These are phyloP conservation scores for Agaricus sinodeliciosus DNA, from an alignment of 768 basidiomycete species.

Conservation along the genomic window DNA sequence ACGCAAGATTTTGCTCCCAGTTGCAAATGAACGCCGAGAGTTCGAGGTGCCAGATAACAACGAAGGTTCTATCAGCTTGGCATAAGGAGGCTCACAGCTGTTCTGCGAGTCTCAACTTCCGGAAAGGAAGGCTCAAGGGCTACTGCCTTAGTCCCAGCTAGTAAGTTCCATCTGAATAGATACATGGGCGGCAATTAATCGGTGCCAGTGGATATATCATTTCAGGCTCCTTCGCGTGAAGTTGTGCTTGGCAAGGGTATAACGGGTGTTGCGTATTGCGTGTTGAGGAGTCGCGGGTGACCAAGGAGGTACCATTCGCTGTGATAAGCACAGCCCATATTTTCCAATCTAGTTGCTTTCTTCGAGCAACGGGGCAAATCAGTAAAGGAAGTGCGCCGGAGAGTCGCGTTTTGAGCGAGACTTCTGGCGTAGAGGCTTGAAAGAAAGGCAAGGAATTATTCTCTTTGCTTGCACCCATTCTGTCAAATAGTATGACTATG, in stretches of 20 bases:
- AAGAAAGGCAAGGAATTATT: too few relatives aligned
- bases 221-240: background rate
- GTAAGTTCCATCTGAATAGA: background rate
- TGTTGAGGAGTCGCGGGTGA: background rate
- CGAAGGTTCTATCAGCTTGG: background rate
- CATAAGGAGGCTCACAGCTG: background rate
- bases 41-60: background rate
- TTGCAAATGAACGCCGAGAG: background rate
- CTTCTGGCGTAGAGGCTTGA: too few relatives aligned
- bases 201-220: conserved; percentile 1
- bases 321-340: background rate
- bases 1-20: too few relatives aligned
- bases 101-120: background rate
- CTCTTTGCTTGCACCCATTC: too few relatives aligned
- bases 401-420: too few relatives aligned
- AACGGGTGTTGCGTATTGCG: background rate
- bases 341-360: background rate
- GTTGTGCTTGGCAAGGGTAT: background rate
- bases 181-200: background rate
- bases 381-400: background rate
- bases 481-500: too few relatives aligned
- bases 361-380: background rate
- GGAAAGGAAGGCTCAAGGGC: background rate
- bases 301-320: background rate
- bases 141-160: background rate